Conservation (phyloP, 164 flowering plant species). For the Dillenia suffruticosa region DNA sequence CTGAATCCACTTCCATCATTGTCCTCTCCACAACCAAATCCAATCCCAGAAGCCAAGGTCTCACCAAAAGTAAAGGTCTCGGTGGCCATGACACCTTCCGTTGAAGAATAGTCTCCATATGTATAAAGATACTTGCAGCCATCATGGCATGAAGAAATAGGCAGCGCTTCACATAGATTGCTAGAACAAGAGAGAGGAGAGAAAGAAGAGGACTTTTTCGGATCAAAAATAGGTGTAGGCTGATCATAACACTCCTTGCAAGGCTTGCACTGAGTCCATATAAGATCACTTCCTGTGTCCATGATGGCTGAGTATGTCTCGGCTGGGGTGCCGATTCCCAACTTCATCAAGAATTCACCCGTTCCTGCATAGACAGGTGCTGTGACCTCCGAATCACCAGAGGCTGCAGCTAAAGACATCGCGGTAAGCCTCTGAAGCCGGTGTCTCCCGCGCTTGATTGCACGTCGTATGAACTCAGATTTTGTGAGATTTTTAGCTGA, state of each 20-base stretch:
- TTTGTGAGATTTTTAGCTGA: slow-evolving; percentile 49
- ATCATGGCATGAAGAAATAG: slow-evolving; percentile 35
- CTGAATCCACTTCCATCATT: slow-evolving; percentile 66
- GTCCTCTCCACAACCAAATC: slow-evolving; percentile 78
- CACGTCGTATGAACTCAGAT: slow-evolving; percentile 50
- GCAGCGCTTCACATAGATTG: slow-evolving; percentile 48
- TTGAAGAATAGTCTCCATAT: slow-evolving; percentile 75
- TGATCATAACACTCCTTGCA: slow-evolving; percentile 25
- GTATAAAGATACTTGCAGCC: slow-evolving; percentile 64
- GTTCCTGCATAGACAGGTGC: slow-evolving; percentile 38
- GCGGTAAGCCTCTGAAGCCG: slow-evolving; percentile 40
- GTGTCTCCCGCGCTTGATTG: slow-evolving; percentile 41
- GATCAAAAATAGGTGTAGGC: slow-evolving; percentile 22
- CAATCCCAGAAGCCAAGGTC: slow-evolving; percentile 37
- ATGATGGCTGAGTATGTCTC: slow-evolving; percentile 46
- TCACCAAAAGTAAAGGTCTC: slow-evolving; percentile 70
- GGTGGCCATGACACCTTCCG: slow-evolving; percentile 57
- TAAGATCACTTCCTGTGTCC: slow-evolving; percentile 42
- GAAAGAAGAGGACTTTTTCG: slow-evolving; percentile 37
- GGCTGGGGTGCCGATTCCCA: slow-evolving; percentile 75
- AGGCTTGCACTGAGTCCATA: slow-evolving; percentile 39
- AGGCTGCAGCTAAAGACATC: slow-evolving; percentile 7
- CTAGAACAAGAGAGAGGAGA: slow-evolving; percentile 48
- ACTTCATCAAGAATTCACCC: slow-evolving; percentile 67
- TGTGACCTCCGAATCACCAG: slow-evolving; percentile 4